These are phyloP conservation scores for Chlamydomonas asymmetrica DNA, from an alignment of 139 green algal species.

Conservation along the genomic window DNA sequence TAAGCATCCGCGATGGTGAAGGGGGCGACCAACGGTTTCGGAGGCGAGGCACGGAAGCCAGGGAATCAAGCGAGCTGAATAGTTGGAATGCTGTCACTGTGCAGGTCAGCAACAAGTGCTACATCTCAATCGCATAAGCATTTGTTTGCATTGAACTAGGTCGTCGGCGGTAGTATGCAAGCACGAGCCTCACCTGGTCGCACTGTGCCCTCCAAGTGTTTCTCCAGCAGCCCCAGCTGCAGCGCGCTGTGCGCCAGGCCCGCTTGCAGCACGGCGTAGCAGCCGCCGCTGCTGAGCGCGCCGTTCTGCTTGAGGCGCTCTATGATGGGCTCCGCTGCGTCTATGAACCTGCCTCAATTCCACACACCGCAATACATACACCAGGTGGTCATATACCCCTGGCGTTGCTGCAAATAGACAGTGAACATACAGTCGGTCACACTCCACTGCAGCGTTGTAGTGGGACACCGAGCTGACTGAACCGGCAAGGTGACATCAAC, in stretches of 20 bases:
- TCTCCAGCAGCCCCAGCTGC: conserved; percentile 41
- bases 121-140: neutral
- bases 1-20: too few relatives aligned
- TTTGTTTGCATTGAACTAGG: neutral
- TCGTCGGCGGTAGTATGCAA: neutral
- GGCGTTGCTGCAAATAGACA: too few relatives aligned
- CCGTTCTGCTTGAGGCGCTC: conserved; percentile 10
- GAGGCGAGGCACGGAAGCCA: too few relatives aligned
- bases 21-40: too few relatives aligned
- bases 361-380: too few relatives aligned
- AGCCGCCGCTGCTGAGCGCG: conserved; percentile 33
- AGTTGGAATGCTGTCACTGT: neutral
- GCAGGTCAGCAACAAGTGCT: neutral
- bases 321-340: conserved; percentile 7
- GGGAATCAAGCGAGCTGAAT: neutral
- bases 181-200: conserved; percentile 12
- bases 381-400: too few relatives aligned
- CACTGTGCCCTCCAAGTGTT: conserved; percentile 29
- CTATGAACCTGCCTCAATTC: conserved; percentile 29
- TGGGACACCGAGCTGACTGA: too few relatives aligned
- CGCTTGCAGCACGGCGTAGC: conserved; percentile 23
- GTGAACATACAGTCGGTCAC: too few relatives aligned
- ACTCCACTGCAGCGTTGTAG: too few relatives aligned
- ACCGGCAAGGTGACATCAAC: too few relatives aligned
- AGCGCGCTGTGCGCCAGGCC: conserved; percentile 43